Conservation (phyloP, 2,329 filamentous ascomycete genomes). For the Diplocarpon mali region DNA sequence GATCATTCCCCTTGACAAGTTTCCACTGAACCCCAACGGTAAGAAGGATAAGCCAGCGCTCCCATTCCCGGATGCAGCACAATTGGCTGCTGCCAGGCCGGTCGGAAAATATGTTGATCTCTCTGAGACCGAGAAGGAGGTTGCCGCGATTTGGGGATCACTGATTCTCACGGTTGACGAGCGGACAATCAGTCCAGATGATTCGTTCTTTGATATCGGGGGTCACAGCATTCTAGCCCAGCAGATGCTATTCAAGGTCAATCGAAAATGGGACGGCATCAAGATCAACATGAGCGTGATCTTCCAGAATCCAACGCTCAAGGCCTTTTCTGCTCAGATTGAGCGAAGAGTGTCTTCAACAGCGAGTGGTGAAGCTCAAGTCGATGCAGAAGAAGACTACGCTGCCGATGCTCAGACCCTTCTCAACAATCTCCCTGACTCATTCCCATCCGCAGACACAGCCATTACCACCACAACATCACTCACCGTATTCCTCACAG, state of each 20-base stretch:
- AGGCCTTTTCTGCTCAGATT: constrained; percentile 39
- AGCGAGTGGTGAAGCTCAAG: constrained; percentile 25
- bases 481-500: constrained; percentile 67
- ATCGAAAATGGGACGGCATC: constrained; percentile 47
- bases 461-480: constrained; percentile 25
- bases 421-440: constrained; percentile 29
- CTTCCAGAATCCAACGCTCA: constrained; percentile 54
- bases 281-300: constrained; percentile 62
- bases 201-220: constrained; percentile 66
- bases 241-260: constrained; percentile 63
- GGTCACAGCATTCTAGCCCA: constrained; percentile 75
- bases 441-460: constrained; percentile 28
- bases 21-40: constrained; percentile 77
- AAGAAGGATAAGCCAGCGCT: constrained; percentile 73
- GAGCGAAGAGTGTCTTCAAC: constrained; percentile 31
- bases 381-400: constrained; percentile 37
- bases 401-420: constrained; percentile 32
- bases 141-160: constrained; percentile 66
- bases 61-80: constrained; percentile 67
- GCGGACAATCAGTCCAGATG: constrained; percentile 52
- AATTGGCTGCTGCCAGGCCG: constrained; percentile 46
- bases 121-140: constrained; percentile 47
- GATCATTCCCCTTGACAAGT: constrained; percentile 59
- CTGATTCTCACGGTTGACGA: constrained; percentile 56
- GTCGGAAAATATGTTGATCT: constrained; percentile 31